These are phyloP conservation scores for Moringa oleifera DNA, from an alignment of 345 rosid genomes.

Conservation along the genomic window DNA sequence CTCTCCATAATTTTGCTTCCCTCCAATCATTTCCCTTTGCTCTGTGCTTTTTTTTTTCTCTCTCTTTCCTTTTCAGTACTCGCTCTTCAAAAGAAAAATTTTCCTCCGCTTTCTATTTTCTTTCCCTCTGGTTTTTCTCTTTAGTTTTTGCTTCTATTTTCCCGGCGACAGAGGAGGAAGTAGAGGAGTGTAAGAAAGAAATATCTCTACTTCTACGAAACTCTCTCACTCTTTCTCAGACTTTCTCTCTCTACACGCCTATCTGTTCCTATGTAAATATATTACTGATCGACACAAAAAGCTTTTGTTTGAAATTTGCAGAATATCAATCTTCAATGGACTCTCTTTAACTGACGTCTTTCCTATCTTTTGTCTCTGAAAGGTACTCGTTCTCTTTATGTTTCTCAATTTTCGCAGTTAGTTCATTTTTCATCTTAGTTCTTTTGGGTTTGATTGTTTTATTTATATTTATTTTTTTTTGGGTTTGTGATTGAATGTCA, in stretches of 20 bases:
- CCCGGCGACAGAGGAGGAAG: conserved; percentile 79
- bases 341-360: conserved; percentile 14
- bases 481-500: background rate
- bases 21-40: conserved; percentile 21
- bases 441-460: background rate
- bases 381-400: background rate
- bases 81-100: conserved; percentile 6
- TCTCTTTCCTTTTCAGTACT: conserved; percentile 2
- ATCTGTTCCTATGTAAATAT: conserved; percentile 1
- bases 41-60: background rate
- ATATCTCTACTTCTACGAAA: conserved; percentile 78
- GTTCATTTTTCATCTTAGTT: background rate
- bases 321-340: conserved; percentile 16
- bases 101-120: conserved; percentile 9
- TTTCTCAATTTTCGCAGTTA: background rate
- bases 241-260: conserved; percentile 13
- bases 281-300: conserved; percentile 20
- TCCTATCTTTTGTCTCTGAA: too few relatives aligned
- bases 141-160: conserved; percentile 28
- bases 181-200: conserved; percentile 81
- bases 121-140: conserved; percentile 6
- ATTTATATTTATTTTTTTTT: background rate
- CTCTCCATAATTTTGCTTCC: conserved; percentile 16
- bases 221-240: conserved; percentile 32
- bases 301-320: conserved; percentile 18